Base-by-base conservation (phyloP, 1,139 yeast genomes). In the Diutina sp. region DNA sequence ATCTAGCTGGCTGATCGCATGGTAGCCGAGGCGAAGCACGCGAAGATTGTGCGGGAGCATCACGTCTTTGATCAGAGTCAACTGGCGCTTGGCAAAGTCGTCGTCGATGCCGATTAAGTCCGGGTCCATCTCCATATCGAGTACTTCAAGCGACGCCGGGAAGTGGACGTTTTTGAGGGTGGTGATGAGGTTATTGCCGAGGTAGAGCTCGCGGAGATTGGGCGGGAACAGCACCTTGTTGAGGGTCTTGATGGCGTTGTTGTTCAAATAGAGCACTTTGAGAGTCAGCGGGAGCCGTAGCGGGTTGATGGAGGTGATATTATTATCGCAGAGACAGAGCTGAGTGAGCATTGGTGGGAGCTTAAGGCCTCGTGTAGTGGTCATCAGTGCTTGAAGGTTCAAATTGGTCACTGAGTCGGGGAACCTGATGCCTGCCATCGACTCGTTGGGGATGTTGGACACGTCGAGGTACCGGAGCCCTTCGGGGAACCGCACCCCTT, bases 221-320 rank as follows among this genome's bases (percentile, higher is more conserved):
- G 67, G 53, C 8, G 80, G 80, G 57, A 76, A 73, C 58, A 68
- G 69, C 3, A 75, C 80, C 59, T 76, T 76, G 61, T 74, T 76
- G 47, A 76, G 66, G 0, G 80, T 76, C 60, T 76, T 76, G 61
- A 76, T 74, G 58, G 76, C 76, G 61, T 76, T 76, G 59, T 72
- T 66, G 55, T 70, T 69, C 61, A 76, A 67, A 60, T 71, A 72
- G 18, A 76, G 63, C 12, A 64, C 66, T 62, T 73, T 75, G 53
- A 75, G 69, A 6, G 74, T 66, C 60, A 73, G 70, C 1, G 80
- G 80, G 35, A 76, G 65, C 58, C 74, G 74, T 57, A 76, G 68
- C 1, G 80, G 80, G 59, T 76, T 76, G 41, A 76, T 73, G 61
- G 79, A 74, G 61, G 75, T 76, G 47, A 76, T 78, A 4, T 79